Evolutionary conservation across 495 filamentous ascomycete species (phyloP).

Genomic region (Aspergillus sparsus): DNA sequence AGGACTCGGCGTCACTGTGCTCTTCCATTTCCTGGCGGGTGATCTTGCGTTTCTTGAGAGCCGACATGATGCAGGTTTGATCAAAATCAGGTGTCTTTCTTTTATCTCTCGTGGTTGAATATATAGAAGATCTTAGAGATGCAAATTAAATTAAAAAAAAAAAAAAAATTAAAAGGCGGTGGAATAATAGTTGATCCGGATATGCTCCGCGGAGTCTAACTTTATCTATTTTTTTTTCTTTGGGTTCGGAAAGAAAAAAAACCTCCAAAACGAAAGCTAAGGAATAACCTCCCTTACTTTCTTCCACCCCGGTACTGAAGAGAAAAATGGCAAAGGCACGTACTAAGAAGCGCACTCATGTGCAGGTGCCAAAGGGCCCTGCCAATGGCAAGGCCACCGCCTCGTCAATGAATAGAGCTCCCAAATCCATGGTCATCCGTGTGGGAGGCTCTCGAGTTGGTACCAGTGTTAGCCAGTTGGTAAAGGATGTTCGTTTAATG

Average conservation of each 20-base stretch:
- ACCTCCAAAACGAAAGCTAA: conserved; percentile 18
- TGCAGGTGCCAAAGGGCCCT: conserved; percentile 64
- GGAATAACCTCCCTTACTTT: conserved; percentile 11
- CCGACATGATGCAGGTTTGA: conserved; percentile 29
- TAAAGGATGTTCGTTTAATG: conserved; percentile 85
- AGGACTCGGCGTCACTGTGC: conserved; percentile 26
- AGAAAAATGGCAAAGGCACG: conserved; percentile 72
- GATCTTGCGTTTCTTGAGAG: conserved; percentile 44
- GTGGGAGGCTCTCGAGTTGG: conserved; percentile 94
- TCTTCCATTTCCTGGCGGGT: conserved; percentile 22
- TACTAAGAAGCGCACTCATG: conserved; percentile 88
- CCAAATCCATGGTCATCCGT: conserved; percentile 98
- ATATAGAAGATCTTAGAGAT: not conserved
- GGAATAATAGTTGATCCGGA: conserved; percentile 40
- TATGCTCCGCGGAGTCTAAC: conserved; percentile 26
- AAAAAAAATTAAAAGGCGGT: conserved; percentile 24
- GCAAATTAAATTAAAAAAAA: conserved; percentile 16
- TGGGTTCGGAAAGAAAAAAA: conserved; percentile 34
- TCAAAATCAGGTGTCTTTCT: not conserved
- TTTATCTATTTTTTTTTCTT: conserved; percentile 38
- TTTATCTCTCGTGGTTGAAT: too few relatives aligned
- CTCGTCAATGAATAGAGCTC: conserved; percentile 56
- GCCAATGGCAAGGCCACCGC: conserved; percentile 52
- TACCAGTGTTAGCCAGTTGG: conserved; percentile 85
- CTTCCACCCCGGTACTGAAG: conserved; percentile 1